Percentiles rank a stretch among this genome's conserved stretches.
Conservation (phyloP, 1,284 basidiomycete species). For the Cryptococcus floricola region DNA sequence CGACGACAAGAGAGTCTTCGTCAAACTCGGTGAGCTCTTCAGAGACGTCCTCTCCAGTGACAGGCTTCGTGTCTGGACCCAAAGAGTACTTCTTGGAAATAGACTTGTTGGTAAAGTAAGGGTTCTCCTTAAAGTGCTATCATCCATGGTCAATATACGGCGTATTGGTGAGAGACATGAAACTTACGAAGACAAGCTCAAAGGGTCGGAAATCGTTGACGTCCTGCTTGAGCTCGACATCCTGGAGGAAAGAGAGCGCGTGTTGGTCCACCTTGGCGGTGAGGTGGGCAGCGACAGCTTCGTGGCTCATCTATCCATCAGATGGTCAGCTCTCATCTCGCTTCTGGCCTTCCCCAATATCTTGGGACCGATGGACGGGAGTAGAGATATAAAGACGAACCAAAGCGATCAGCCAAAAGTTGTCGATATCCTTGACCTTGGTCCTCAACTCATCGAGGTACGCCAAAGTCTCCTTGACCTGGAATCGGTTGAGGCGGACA, state of each 20-base stretch:
- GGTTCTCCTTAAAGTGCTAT: constrained; percentile 48
- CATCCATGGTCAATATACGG: neutral
- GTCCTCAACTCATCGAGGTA: constrained; percentile 26
- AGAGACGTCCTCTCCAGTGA: constrained; percentile 34
- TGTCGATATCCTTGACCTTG: constrained; percentile 34
- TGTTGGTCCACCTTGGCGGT: constrained; percentile 38
- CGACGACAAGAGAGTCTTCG: constrained; percentile 20
- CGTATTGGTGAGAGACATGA: too few species aligned
- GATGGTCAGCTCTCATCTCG: neutral
- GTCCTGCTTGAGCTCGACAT: constrained; percentile 45
- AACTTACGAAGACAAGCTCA: constrained; percentile 46
- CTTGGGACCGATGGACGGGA: neutral
- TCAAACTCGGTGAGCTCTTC: constrained; percentile 36
- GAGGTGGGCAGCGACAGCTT: constrained; percentile 18
- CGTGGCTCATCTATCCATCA: constrained; percentile 24
- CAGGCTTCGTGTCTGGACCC: constrained; percentile 19
- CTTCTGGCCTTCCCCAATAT: too few species aligned
- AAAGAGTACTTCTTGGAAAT: constrained; percentile 43
- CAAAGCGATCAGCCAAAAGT: constrained; percentile 40
- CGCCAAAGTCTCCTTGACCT: constrained; percentile 24
- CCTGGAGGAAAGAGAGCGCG: constrained; percentile 39
- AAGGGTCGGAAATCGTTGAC: constrained; percentile 42
- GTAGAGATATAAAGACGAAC: constrained; percentile 17
- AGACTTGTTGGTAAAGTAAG: constrained; percentile 45
- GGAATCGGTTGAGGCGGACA: constrained; percentile 23